These are phyloP conservation scores for Tephrocybe sp. DNA, from an alignment of 768 basidiomycete species.

Conservation along the genomic window DNA sequence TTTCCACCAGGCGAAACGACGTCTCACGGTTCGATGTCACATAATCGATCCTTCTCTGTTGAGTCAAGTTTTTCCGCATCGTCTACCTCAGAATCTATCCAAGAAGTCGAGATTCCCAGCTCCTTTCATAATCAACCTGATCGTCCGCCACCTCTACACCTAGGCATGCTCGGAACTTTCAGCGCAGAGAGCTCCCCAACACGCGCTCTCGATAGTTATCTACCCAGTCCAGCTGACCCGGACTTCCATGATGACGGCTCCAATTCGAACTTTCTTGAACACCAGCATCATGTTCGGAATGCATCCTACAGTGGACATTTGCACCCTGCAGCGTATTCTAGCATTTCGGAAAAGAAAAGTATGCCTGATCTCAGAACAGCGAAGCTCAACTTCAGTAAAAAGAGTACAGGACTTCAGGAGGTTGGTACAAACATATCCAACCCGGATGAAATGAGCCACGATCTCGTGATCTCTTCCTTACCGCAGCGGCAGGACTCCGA, in stretches of 20 bases:
- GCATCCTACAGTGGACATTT: slow-evolving; percentile 48
- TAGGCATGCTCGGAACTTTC: slow-evolving; percentile 43
- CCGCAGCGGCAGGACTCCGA: slow-evolving; percentile 51
- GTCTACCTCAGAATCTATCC: slow-evolving; percentile 41
- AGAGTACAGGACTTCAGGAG: slow-evolving; percentile 24
- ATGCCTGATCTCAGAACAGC: slow-evolving; percentile 77
- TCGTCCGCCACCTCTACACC: slow-evolving; percentile 48
- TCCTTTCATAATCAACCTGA: slow-evolving; percentile 27
- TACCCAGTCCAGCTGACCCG: slow-evolving; percentile 59
- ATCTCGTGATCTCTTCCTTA: slow-evolving; percentile 37
- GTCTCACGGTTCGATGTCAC: slow-evolving; percentile 40
- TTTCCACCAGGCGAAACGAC: slow-evolving; percentile 36
- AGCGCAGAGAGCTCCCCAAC: slow-evolving; percentile 45
- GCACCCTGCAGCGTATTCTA: slow-evolving; percentile 33
- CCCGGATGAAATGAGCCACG: slow-evolving; percentile 21
- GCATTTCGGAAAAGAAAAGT: slow-evolving; percentile 70
- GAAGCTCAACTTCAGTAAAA: slow-evolving; percentile 36
- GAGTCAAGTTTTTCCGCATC: slow-evolving; percentile 59
- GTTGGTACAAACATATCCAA: slow-evolving; percentile 5
- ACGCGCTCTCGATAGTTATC: slow-evolving; percentile 51
- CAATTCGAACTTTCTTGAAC: slow-evolving; percentile 16
- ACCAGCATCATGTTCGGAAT: slow-evolving; percentile 44
- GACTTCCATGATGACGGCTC: slow-evolving; percentile 46
- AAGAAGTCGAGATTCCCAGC: slow-evolving; percentile 22
- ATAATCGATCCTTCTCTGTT: slow-evolving; percentile 60